Evolutionary conservation across 495 filamentous ascomycete species (phyloP), one percentile per base, ranked within the genome.

Genomic region (Entonaema liquescens): DNA sequence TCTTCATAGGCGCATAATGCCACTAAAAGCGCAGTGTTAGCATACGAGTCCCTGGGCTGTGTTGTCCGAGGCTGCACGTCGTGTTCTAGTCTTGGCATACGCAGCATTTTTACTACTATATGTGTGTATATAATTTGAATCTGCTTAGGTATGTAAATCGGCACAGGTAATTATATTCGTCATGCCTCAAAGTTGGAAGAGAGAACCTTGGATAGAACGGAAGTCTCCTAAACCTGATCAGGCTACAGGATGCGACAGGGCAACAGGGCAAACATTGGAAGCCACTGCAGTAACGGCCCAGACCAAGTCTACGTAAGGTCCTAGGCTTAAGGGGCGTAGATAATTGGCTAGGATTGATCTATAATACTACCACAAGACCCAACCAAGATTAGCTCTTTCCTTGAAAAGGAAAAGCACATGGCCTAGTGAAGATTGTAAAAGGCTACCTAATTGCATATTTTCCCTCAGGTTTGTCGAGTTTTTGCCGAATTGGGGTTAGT

Each of bases 321-420:
- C 50, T 36, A 19, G 52, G 36, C 42, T 21, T 38, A 55, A 42
- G 42, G 26, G 19, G 28, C 23, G 8, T 26, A 21, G 61, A 36
- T 68, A 40, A 72, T 72, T 72, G 70, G 70, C 29, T 7, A 26
- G 36, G n/a, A 28, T n/a, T 7, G 65, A 72, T 72, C 70, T 68
- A 56, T 35, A 35, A 56, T 33, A 47, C 17, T 57, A 50, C 49
- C 49, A 35, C 28, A 68, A 19, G 17, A 26, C 23, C 55, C 35
- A 17, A 57, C 49, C 61, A 61, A 68, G 70, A 65, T 68, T 29
- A 25, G 44, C 17, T 26, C 53, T 31, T 13, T 59, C 25, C 36
- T 33, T 23, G 55, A 68, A 52, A 21, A 26, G 54, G 55, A 68
- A 72, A 65, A 59, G n/a, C 9, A 35, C 23, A 19, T 19, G 21